Conservation (phyloP, 1,284 basidiomycete species). For the Amylostereum areolatum region DNA sequence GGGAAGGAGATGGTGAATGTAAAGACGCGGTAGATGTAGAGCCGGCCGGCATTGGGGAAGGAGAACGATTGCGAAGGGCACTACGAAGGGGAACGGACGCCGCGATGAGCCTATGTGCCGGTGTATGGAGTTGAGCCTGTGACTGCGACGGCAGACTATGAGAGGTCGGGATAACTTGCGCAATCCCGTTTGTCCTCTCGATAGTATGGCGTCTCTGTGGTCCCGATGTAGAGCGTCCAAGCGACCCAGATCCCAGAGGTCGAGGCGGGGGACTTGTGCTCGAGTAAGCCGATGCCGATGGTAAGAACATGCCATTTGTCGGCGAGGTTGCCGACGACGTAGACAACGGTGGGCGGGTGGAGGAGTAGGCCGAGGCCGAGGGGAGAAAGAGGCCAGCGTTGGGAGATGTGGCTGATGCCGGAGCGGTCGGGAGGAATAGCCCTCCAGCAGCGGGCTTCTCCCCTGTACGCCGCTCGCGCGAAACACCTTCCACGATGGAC, state of each 20-base stretch:
- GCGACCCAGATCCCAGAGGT: not conserved
- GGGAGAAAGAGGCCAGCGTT: not conserved
- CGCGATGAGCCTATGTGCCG: not conserved
- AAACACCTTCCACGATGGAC: constrained; percentile 61
- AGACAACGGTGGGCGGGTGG: not conserved
- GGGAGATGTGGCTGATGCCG: not conserved
- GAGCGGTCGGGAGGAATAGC: not conserved
- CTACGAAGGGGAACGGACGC: not conserved
- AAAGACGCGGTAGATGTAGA: not conserved
- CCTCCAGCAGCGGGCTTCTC: not conserved
- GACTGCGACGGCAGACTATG: not conserved
- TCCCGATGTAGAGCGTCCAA: too few relatives aligned
- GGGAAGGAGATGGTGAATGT: not conserved
- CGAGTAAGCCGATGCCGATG: not conserved
- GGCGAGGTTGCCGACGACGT: not conserved
- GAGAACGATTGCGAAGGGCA: not conserved
- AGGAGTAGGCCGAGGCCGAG: not conserved
- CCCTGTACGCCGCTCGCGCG: constrained; percentile 23
- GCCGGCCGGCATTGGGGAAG: not conserved
- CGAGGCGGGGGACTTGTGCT: not conserved
- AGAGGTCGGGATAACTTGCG: not conserved
- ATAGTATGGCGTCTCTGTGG: too few relatives aligned
- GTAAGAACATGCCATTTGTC: not conserved
- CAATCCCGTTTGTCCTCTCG: not conserved
- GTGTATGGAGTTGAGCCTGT: not conserved